These are phyloP conservation scores for Entomortierella chlamydospora DNA, from an alignment of 192 early-diverging fungal genomes.

Conservation along the genomic window DNA sequence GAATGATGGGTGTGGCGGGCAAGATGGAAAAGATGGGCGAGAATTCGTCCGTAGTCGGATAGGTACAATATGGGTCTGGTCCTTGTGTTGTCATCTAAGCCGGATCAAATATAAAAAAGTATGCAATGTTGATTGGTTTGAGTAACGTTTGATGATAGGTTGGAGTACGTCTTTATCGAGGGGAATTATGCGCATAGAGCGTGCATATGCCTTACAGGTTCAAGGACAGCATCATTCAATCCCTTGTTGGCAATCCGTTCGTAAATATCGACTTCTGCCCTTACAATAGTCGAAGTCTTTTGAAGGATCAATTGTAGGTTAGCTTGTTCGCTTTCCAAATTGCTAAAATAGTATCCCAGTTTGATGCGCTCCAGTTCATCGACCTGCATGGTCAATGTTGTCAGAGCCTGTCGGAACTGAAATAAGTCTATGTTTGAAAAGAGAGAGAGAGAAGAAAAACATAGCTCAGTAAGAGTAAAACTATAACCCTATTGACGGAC, in stretches of 20 bases:
- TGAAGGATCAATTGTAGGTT: slow-evolving; percentile 59
- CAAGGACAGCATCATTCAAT: slow-evolving; percentile 59
- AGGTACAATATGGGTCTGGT: slow-evolving; percentile 61
- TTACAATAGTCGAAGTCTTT: slow-evolving; percentile 57
- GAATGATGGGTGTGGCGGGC: slow-evolving; percentile 57
- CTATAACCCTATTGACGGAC: not conserved
- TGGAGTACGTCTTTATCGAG: no score
- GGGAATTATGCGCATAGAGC: no score
- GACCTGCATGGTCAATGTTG: slow-evolving; percentile 59
- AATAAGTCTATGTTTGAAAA: slow-evolving; percentile 38
- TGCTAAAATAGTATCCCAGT: slow-evolving; percentile 54
- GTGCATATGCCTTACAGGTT: slow-evolving; percentile 58
- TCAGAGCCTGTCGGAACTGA: slow-evolving; percentile 54
- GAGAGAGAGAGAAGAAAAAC: not conserved
- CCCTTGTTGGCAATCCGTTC: slow-evolving; percentile 62
- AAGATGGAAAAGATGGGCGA: slow-evolving; percentile 61
- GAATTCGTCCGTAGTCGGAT: slow-evolving; percentile 58
- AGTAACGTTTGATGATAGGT: not conserved
- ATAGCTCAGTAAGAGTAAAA: not conserved
- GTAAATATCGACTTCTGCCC: slow-evolving; percentile 62
- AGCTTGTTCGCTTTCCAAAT: slow-evolving; percentile 57
- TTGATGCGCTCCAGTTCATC: slow-evolving; percentile 64
- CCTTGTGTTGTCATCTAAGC: slow-evolving; percentile 58
- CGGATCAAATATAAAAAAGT: not conserved
- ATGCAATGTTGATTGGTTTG: no score